Evolutionary conservation across 805 yeast genomes (phyloP), one percentile per base, ranked within the genome.

Genomic region (Maudiozyma turicensis): DNA sequence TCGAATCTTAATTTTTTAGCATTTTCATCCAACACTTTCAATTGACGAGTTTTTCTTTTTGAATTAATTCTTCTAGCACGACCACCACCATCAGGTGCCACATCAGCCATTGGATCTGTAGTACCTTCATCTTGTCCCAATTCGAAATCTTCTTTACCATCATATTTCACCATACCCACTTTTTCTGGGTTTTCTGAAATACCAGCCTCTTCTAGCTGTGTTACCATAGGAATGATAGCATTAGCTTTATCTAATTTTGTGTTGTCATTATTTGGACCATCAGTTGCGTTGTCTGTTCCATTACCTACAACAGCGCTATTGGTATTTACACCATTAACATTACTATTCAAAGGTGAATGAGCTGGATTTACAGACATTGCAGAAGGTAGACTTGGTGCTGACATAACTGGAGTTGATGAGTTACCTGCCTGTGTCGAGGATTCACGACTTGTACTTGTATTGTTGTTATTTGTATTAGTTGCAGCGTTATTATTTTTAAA

Each of bases 81-180:
- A 2, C 93, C 95, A 29, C 93, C 93, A 20, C 95, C 95, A 65
- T 87, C 95, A 2, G 96, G 96, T 0, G 95, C 95, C 41, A 88
- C 88, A 52, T 81, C 80, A n/a, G 84, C 75, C 68, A 68, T 58
- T 34, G 69, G 71, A 49, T 69, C 69, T 26, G 57, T 58, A 1
- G 67, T 64, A 20, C 66, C 64, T 39, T 53, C 53, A 42, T 56
- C 67, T 14, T 76, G 60, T 50, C 75, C 81, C 26, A 71, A 68
- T 38, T 71, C 74, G 8, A 60, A 57, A 52, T 66, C 65, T 57
- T 72, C 61, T 58, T 70, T 57, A 49, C 70, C 70, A 51, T 66
- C 70, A 48, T 66, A 66, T 44, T 66, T 58, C 40, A 73, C 68
- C 70, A 71, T 61, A 43, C 74, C 76, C 0, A 67, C 72, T 52